phyloP scores from a whole-genome alignment of 2,329 filamentous ascomycete species.

The Alternaria hordeiaustralica region DNA sequence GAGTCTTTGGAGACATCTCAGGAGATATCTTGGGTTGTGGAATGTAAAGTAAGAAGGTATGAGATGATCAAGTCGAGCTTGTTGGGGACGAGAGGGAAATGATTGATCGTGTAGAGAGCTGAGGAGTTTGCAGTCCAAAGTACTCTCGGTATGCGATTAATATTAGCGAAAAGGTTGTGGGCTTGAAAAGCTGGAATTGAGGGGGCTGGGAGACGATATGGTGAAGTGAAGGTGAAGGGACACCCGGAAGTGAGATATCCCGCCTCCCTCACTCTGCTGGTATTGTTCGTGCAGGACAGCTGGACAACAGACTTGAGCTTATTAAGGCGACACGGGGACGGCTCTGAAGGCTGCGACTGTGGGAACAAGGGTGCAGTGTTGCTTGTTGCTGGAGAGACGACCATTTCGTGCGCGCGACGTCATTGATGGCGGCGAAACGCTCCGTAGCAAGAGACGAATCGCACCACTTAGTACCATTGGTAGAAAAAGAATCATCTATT shows the following conservation, averaged over 20 bases:
- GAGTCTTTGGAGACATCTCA: conserved; percentile 5
- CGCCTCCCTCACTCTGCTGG: conserved; percentile 9
- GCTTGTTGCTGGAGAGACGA: not conserved
- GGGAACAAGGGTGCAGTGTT: not conserved
- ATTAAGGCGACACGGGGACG: not conserved
- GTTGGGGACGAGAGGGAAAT: not conserved
- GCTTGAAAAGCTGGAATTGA: conserved; percentile 5
- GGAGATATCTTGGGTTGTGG: not conserved
- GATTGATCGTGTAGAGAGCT: not conserved
- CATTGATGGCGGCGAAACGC: not conserved
- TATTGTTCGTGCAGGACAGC: conserved; percentile 11
- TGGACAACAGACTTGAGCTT: not conserved
- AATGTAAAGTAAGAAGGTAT: not conserved
- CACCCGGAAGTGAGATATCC: conserved; percentile 3
- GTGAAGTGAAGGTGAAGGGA: conserved; percentile 23
- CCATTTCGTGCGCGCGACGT: not conserved
- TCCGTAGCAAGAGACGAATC: not conserved
- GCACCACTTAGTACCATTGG: not conserved
- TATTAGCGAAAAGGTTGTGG: not conserved
- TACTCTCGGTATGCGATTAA: not conserved
- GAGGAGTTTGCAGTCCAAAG: not conserved
- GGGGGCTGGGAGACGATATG: conserved; percentile 12
- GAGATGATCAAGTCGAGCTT: not conserved
- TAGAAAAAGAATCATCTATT: not conserved
- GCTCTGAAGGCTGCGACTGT: not conserved